Evolutionary conservation across 371 early-diverging fungal genomes (phyloP), one percentile per base, ranked within the genome.

Genomic region (Syncephalastrum racemosum): DNA sequence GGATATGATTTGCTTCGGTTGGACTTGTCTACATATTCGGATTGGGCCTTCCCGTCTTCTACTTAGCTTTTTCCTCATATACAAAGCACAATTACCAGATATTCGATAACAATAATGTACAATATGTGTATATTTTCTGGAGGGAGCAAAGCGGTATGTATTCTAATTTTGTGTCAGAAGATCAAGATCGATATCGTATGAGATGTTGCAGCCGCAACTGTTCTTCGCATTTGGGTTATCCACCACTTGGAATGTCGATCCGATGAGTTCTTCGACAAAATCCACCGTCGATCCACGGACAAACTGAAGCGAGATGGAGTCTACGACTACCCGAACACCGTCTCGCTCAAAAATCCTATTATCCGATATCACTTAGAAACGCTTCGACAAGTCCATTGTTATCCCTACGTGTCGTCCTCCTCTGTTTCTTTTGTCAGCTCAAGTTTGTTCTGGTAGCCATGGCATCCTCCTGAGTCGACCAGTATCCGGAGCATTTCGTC

Each of bases 391-490:
- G 8, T 47, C 14, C 12, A 8, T 8, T 10, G 6, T 31, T 31
- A 36, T 15, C 3, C 83, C 53, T 80, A 90, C 84, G 86, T 73
- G 64, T 94, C 90, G 18, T 95, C 94, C 54, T 87, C 74, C 48
- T 87, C 85, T 1, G 82, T 68, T 50, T 69, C 73, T 6, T 84
- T 81, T 1, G 90, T 89, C 54, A 97, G 77, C 53, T 92, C 91
- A 80, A 96, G 79, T 64, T 89, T 89, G 75, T 96, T 94, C 70
- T 96, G 96, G 68, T 88, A 94, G 25, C 97, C 97, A 64, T 97
- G 96, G 66, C 97, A 97, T 40, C 97, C 97, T 25, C 97, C 97
- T 10, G 95, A 90, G 58, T 31, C 97, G 20, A 97, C 95, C 10
- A 85, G 66, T 39, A 97, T 74, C 45, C 97, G 85, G 53, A 97